Conservation (phyloP, 2,329 filamentous ascomycete genomes). For the Aspergillus luchuensis region DNA sequence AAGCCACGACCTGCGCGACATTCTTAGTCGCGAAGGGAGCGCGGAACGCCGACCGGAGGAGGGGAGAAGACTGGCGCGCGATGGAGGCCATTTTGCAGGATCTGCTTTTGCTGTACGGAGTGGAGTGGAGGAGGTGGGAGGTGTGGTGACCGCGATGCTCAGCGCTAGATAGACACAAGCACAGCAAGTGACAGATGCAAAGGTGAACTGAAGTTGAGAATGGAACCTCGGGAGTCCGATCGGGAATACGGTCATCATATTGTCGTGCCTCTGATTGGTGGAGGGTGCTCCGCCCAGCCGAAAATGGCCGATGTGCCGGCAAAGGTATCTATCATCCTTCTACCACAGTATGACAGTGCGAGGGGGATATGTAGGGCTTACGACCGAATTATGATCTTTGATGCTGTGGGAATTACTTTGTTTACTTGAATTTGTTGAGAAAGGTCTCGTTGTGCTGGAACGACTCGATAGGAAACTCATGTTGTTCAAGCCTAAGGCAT, state of each 20-base stretch:
- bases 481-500: not conserved
- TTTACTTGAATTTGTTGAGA: not conserved
- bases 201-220: constrained; percentile 32
- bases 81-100: constrained; percentile 44
- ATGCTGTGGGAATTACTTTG: not conserved
- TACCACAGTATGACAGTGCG: too few relatives aligned
- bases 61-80: constrained; percentile 41
- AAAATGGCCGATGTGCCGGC: constrained; percentile 39
- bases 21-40: constrained; percentile 39
- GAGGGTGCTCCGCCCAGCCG: constrained; percentile 38
- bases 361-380: too few relatives aligned
- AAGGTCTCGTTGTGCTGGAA: not conserved
- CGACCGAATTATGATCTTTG: too few relatives aligned
- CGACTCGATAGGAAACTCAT: not conserved
- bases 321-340: not conserved
- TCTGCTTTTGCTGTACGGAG: constrained; percentile 14
- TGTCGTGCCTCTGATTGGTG: constrained; percentile 40
- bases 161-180: constrained; percentile 15
- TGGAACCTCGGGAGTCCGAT: constrained; percentile 42
- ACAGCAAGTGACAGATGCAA: not conserved
- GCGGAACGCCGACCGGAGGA: constrained; percentile 40
- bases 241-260: constrained; percentile 45
- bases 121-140: constrained; percentile 12
- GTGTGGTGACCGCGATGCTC: constrained; percentile 15
- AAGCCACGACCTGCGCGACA: constrained; percentile 66